Evolutionary conservation across 2,329 filamentous ascomycete species (phyloP).

Genomic region (Sarocladium brachiariae): DNA sequence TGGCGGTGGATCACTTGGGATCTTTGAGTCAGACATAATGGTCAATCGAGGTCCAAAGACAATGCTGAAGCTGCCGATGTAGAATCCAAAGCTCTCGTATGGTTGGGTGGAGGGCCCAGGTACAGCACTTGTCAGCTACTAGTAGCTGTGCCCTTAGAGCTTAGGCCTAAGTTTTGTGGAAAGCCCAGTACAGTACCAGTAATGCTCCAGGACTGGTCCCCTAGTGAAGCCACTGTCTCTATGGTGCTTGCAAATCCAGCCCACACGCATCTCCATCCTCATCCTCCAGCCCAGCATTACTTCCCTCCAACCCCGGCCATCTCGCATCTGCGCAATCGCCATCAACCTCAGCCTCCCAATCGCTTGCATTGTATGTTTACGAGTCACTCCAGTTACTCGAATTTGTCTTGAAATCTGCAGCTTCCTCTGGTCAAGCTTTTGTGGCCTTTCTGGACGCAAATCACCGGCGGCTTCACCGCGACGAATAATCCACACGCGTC

Average conservation of each 20-base stretch:
- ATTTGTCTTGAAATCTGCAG: not conserved
- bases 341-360: not conserved
- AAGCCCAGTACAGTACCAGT: too few relatives aligned
- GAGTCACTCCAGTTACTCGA: not conserved
- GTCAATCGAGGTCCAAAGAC: conserved; percentile 4
- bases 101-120: not conserved
- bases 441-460: not conserved
- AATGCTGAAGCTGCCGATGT: not conserved
- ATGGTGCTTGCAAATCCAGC: not conserved
- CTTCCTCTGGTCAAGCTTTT: not conserved
- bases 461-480: not conserved
- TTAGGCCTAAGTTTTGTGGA: not conserved
- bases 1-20: conserved; percentile 35
- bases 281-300: conserved; percentile 4
- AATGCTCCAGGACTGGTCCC: too few relatives aligned
- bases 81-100: conserved; percentile 1
- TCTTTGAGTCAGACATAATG: conserved; percentile 23
- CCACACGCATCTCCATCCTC: not conserved
- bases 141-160: not conserved
- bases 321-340: conserved; percentile 3
- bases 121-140: not conserved
- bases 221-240: too few relatives aligned
- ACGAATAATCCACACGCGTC: not conserved
- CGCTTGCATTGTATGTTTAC: not conserved
- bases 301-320: conserved; percentile 1